Conservation (phyloP, 805 yeast species). For the Starmerella vaccinii region DNA sequence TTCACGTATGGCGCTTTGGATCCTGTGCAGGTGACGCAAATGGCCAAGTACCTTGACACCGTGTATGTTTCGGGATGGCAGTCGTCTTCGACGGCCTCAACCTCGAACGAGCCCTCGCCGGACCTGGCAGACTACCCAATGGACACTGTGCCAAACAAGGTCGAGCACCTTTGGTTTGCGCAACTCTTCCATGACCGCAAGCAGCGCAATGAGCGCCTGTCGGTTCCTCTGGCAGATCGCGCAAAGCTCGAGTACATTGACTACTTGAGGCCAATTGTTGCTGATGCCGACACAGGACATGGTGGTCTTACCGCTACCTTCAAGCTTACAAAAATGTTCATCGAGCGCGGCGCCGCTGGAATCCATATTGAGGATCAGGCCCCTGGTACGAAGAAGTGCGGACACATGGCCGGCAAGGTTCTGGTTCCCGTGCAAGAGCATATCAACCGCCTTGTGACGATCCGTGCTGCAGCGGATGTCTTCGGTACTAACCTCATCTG, state of each 20-base stretch:
- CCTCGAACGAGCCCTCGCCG: slow-evolving; percentile 95
- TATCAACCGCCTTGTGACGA: slow-evolving; percentile 84
- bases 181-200: slow-evolving; percentile 95
- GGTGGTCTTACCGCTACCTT: slow-evolving; percentile 96
- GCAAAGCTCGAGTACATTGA: slow-evolving; percentile 65
- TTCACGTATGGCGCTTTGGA: slow-evolving; percentile 93
- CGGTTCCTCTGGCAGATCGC: slow-evolving; percentile 52
- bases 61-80: slow-evolving; percentile 98
- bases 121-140: slow-evolving; percentile 97
- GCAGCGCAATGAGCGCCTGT: slow-evolving; percentile 73
- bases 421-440: slow-evolving; percentile 96
- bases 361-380: slow-evolving; percentile 98
- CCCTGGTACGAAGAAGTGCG: slow-evolving; percentile 97
- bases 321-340: slow-evolving; percentile 89
- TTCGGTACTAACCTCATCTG: slow-evolving; percentile 75
- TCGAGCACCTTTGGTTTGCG: slow-evolving; percentile 92
- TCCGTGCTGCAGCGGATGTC: slow-evolving; percentile 90
- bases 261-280: slow-evolving; percentile 86
- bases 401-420: slow-evolving; percentile 98
- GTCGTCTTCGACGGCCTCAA: slow-evolving; percentile 94
- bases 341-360: slow-evolving; percentile 98
- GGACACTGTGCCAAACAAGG: slow-evolving; percentile 98
- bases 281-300: slow-evolving; percentile 98
- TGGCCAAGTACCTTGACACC: slow-evolving; percentile 91
- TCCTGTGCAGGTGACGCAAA: slow-evolving; percentile 90